These are phyloP conservation scores for Moricandia moricandioides DNA, from an alignment of 345 rosid species.

Conservation along the genomic window DNA sequence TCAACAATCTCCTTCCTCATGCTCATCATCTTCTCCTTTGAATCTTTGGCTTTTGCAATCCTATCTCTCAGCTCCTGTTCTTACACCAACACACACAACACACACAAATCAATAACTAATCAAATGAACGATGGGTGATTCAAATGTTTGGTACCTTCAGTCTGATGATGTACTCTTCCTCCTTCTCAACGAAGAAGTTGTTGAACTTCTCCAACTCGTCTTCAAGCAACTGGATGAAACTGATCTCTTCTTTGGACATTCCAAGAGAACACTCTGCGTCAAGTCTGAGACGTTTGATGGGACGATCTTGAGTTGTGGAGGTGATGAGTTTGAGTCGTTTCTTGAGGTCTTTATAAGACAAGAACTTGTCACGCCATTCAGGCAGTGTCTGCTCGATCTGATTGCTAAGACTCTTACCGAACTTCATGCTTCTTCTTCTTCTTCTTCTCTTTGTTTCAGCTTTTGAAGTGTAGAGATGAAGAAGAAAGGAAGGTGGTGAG, in stretches of 20 bases:
- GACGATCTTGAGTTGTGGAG: slow-evolving; percentile 49
- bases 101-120: background rate
- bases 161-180: slow-evolving; percentile 93
- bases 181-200: slow-evolving; percentile 87
- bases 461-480: slow-evolving; percentile 13
- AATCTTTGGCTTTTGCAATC: slow-evolving; percentile 54
- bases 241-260: slow-evolving; percentile 58
- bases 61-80: slow-evolving; percentile 72
- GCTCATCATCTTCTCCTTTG: slow-evolving; percentile 54
- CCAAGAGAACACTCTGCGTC: slow-evolving; percentile 19
- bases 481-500: background rate
- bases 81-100: background rate
- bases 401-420: slow-evolving; percentile 91
- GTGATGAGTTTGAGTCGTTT: slow-evolving; percentile 69
- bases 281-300: slow-evolving; percentile 51
- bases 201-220: slow-evolving; percentile 92
- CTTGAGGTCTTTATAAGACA: slow-evolving; percentile 94
- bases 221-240: slow-evolving; percentile 63
- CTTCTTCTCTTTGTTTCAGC: background rate
- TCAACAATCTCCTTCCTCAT: slow-evolving; percentile 84
- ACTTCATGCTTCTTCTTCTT: slow-evolving; percentile 47
- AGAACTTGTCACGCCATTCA: slow-evolving; percentile 94
- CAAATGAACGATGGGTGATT: background rate
- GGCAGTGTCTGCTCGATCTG: slow-evolving; percentile 96
- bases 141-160: slow-evolving; percentile 51